Conservation (phyloP, 2,329 filamentous ascomycete species). For the Diaporthe citriasiana region DNA sequence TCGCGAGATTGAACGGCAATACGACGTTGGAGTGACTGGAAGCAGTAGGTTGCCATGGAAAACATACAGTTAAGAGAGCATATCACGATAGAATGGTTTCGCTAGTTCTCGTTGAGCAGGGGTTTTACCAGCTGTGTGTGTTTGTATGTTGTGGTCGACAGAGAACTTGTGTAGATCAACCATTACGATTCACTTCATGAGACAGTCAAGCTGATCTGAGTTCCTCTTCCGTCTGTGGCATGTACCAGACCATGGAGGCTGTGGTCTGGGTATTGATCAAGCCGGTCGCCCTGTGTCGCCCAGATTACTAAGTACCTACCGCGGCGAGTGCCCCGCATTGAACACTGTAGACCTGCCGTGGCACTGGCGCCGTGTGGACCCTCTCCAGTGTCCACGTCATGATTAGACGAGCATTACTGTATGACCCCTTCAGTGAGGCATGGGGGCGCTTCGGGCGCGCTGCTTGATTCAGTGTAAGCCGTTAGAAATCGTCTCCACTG, state of each 20-base stretch:
- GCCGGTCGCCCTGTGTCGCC: not conserved
- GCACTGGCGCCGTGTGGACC: not conserved
- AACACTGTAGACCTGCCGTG: not conserved
- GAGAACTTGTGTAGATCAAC: constrained; percentile 10
- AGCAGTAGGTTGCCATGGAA: not conserved
- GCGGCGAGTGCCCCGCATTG: constrained; percentile 4
- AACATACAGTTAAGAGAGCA: constrained; percentile 15
- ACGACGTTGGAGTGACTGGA: not conserved
- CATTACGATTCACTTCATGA: not conserved
- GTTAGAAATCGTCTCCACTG: constrained; percentile 12
- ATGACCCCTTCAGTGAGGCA: not conserved
- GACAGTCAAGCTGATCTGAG: not conserved
- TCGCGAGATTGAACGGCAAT: constrained; percentile 57
- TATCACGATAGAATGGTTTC: constrained; percentile 25
- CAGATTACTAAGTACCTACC: constrained; percentile 29
- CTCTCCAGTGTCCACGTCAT: constrained; percentile 30
- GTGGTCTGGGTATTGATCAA: not conserved
- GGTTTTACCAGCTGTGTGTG: not conserved
- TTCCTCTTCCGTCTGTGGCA: not conserved
- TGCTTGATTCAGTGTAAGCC: constrained; percentile 11
- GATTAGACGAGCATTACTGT: constrained; percentile 42
- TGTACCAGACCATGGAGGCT: not conserved
- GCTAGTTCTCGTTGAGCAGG: not conserved
- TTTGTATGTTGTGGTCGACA: not conserved
- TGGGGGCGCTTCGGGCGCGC: not conserved